Base-by-base conservation (phyloP, 331 rosid genomes). In the Malus hybrid region DNA sequence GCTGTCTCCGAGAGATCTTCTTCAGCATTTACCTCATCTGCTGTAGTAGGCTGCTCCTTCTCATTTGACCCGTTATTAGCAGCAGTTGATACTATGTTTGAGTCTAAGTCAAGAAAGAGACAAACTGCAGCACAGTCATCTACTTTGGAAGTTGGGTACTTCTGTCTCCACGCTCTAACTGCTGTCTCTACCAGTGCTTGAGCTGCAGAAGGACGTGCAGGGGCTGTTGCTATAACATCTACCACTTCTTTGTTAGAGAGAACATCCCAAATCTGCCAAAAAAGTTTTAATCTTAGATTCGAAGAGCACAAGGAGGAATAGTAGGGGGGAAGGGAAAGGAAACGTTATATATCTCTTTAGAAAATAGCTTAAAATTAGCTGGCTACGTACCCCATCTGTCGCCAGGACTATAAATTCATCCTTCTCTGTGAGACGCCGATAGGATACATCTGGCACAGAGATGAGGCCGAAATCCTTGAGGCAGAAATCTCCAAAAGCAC, bases 401-500 rank as follows among this genome's bases (percentile, higher is more conserved):
- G 99, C 99, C 83, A 95, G 78, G 79, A 95, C 98, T 65, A 95
- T 29, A 72, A 95, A 95, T 70, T 90, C 87, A 74, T 95, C 99
- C 78, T 82, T 89, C 73, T 89, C 97, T 0, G 86, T 88, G 78
- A 90, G 85, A 5, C 85, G 78, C 13, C 93, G 72, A 73, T 85
- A 87, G 32, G 99, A 89, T 68, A 95, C 62, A 61, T 92, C 99
- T 30, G 98, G 99, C 63, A 95, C 96, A 70, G 99, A 90, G 84
- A 95, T 95, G 33, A 95, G 83, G 75, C 99, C 99, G 12, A 86
- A 95, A 87, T 95, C 99, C 84, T 95, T 95, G 55, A 95, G 96
- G 79, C 99, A 95, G 83, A 95, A 95, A 82, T 95, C 99, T 63
- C 99, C 99, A 73, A 95, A 92, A 60, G 99, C 99, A 53, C 99